phyloP scores from a whole-genome alignment of 345 rosid species.

The Sonneratia caseolaris region DNA sequence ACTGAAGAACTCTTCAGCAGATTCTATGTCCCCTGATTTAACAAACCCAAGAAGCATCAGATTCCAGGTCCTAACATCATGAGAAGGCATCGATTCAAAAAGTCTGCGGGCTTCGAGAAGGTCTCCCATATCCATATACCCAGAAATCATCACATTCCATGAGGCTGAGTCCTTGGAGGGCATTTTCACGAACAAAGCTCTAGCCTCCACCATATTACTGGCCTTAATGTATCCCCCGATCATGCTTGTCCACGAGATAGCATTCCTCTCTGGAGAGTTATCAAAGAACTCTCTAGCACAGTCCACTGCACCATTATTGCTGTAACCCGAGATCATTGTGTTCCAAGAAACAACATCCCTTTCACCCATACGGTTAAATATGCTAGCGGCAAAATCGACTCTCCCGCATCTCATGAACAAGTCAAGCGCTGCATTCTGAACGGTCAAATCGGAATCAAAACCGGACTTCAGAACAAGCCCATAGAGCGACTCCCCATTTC shows the following conservation, averaged over 20 bases:
- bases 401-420: slow-evolving; percentile 33
- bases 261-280: slow-evolving; percentile 35
- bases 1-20: slow-evolving; percentile 1
- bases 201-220: slow-evolving; percentile 28
- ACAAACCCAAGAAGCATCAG: slow-evolving; percentile 16
- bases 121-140: slow-evolving; percentile 6
- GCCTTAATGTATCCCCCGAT: slow-evolving; percentile 39
- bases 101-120: slow-evolving; percentile 11
- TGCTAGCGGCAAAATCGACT: slow-evolving; percentile 22
- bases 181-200: slow-evolving; percentile 36
- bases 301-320: slow-evolving; percentile 25
- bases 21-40: slow-evolving; percentile 16
- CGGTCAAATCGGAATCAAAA: slow-evolving; percentile 32
- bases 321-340: slow-evolving; percentile 39
- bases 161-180: slow-evolving; percentile 41
- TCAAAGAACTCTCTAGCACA: slow-evolving; percentile 19
- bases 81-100: slow-evolving; percentile 17
- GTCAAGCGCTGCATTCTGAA: slow-evolving; percentile 35
- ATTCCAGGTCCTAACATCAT: slow-evolving; percentile 18
- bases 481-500: slow-evolving; percentile 33
- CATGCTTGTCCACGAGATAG: slow-evolving; percentile 57
- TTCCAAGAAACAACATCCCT: slow-evolving; percentile 51
- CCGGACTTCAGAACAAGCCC: slow-evolving; percentile 23
- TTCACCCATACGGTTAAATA: slow-evolving; percentile 32
- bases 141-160: slow-evolving; percentile 46